Base-by-base conservation (phyloP, 192 early-diverging fungal genomes). In the Allomyces arbusculus region DNA sequence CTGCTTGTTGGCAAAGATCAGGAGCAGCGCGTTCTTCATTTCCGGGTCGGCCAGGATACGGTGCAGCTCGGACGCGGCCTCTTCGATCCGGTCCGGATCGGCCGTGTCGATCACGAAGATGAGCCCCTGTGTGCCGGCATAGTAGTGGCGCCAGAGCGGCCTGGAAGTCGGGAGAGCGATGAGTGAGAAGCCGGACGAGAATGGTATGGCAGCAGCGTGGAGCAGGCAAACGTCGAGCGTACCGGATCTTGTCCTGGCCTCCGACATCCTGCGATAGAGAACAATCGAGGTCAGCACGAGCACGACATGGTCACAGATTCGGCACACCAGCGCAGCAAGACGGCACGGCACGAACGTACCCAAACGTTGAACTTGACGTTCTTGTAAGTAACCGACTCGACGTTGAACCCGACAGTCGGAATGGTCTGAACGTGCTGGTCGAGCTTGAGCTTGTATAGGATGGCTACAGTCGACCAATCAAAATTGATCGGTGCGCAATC, bases 81-180 rank as follows among this genome's bases (percentile, higher is more conserved):
- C 91, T 66, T 84, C 87, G 70, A 92, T 86, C 74, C 91, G 86
- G 73, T 89, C 91, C 11, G 81, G 80, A 73, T 92, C 91, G 69
- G 84, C 86, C 22, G 89, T 90, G 69, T 92, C 91, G 25, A 92
- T 84, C 14, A 92, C 89, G 72, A 88, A 92, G 65, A 92, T 87
- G 28, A 92, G 77, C 65, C 87, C 89, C 70, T 89, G 87, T 14
- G 87, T 88, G 12, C 88, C 88, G 19, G 86, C 85, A 67, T 87
- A 89, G 77, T 91, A 91, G 69, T 91, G 88, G 66, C 89, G 84
- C 88, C 87, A 89, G 50, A 91, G 73, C 16, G 87, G 87, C 66
- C 33, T 40, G 33, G 33, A 7, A 28, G 26, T 1, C 2, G 26
- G 26, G 1, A 28, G 4, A 8, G 33, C 0, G 33, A 40, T 8